phyloP scores from a whole-genome alignment of 164 flowering plant species.

The Pachysandra terminalis region DNA sequence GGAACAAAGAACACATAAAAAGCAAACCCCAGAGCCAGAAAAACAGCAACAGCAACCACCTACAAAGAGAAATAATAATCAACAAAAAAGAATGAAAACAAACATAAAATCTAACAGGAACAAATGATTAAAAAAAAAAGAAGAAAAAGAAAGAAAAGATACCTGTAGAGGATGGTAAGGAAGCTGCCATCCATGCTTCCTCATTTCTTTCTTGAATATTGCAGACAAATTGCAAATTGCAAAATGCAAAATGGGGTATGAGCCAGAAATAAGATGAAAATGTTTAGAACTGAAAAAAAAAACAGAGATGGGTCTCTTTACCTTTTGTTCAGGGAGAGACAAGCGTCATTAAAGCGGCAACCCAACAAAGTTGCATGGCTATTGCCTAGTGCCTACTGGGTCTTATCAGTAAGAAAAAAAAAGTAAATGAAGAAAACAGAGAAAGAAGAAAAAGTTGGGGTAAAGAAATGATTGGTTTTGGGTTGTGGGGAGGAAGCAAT shows the following conservation, averaged over 20 bases:
- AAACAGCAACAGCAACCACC: constrained; percentile 98
- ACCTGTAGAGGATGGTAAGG: constrained; percentile 99
- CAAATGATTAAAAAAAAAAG: neutral
- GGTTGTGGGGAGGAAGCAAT: neutral
- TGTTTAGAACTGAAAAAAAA: neutral
- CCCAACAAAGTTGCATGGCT: constrained; percentile 11
- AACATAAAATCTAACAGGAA: neutral
- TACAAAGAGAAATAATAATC: constrained; percentile 22
- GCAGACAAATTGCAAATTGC: too few relatives aligned
- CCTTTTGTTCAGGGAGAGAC: constrained; percentile 1
- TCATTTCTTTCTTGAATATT: constrained; percentile 45
- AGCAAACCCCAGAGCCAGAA: constrained; percentile 94
- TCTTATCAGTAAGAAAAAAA: neutral
- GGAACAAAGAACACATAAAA: constrained; percentile 98
- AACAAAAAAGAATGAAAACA: neutral
- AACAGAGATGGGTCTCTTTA: neutral
- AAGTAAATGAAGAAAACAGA: too few relatives aligned
- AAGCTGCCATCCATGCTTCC: constrained; percentile 99
- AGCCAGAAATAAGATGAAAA: neutral
- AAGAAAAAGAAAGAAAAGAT: too few relatives aligned
- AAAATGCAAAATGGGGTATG: constrained; percentile 7
- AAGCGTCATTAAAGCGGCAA: constrained; percentile 1
- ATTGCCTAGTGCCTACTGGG: neutral
- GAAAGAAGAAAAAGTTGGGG: neutral
- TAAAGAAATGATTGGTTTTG: neutral